Evolutionary conservation across 1,139 yeast species (phyloP), one percentile per base, ranked within the genome.

Genomic region (Geotrichum citri-aurantii): DNA sequence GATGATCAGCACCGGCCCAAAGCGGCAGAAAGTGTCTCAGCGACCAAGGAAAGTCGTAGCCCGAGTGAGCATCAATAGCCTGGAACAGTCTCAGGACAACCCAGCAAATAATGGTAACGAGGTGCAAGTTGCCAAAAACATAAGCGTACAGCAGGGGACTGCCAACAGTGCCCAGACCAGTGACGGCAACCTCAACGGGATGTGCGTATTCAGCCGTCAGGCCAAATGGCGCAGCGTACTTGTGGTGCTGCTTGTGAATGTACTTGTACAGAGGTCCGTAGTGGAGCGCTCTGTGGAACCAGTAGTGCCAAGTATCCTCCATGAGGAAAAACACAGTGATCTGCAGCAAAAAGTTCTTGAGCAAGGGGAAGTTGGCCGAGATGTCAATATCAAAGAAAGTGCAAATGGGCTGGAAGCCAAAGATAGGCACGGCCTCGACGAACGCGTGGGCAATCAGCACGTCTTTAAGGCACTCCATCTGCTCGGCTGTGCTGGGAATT

Each of bases 1-100:
- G 98, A 74, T 92, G 98, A 68, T 89, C 97, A 23, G 98, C 97
- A 61, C 98, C 98, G 19, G 98, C 96, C 98, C 98, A 92, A 75
- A 92, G 81, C 44, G 97, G 97, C 61, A 92, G 72, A 75, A 91
- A 84, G 70, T 91, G 89, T 76, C 89, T 92, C 71, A 92, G 80
- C 6, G 97, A 89, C 91, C 95, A 86, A 59, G 98, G 97, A 81
- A 92, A 92, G 69, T 92, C 97, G 75, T 92, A 92, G 60, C 98
- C 98, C 1, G 97, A 90, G 73, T 92, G 98, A 37, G 97, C 87
- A 72, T 92, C 98, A 59, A 92, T 90, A 10, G 98, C 98, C 76
- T 92, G 98, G 76, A 86, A 84, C 65, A 92, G 82, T 71, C 98
- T 83, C 66, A 89, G 73, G 17, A 88, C 81, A 67, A 92, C 87